Base-by-base conservation (phyloP, 768 basidiomycete genomes). In the Pisolithus tinctorius region DNA sequence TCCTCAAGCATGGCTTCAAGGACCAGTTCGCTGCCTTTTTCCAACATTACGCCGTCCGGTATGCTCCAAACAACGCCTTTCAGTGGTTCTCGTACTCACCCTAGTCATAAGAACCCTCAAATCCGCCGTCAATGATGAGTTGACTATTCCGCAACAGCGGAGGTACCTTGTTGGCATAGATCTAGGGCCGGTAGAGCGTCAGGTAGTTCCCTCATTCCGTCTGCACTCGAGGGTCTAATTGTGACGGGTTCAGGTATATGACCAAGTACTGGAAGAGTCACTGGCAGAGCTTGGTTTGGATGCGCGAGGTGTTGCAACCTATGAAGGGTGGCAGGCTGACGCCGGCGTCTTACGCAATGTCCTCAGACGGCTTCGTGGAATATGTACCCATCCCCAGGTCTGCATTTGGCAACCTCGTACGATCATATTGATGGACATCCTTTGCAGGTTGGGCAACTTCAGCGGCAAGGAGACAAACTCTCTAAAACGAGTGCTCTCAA, bases 341-440 rank as follows among this genome's bases (percentile, higher is more conserved):
- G 72, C 77, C 2, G 64, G 69, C 13, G 53, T 80, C 1, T 72
- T 95, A 37, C 77, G 91, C 20, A 66, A 70, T 10, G 76, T 80
- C 43, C 68, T 95, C 23, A 75, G 86, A n/a, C 78, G 76, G 45
- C 74, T 95, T 26, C 80, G 93, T 45, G 88, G 87, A 47, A 83
- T 93, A 50, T 94, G 92, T 58, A 94, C 92, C 1, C 93, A 95
- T 72, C 89, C 92, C 38, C 91, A 92, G 68, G 81, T 60, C 11
- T 31, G 54, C 49, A 8, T 4, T n/a, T 34, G 89, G 26, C 82
- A 86, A 54, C 64, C 88, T 38, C 73, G 30, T 31, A 3, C 11
- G 30, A 74, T 47, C 74, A 65, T 20, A 31, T 31, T 31, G 30
- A 31, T 31, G 11, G 30, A 31, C 30, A 31, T 31, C 30, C 1